Base-by-base conservation (phyloP, 305 asterid species). In the Fraxinus floribunda region DNA sequence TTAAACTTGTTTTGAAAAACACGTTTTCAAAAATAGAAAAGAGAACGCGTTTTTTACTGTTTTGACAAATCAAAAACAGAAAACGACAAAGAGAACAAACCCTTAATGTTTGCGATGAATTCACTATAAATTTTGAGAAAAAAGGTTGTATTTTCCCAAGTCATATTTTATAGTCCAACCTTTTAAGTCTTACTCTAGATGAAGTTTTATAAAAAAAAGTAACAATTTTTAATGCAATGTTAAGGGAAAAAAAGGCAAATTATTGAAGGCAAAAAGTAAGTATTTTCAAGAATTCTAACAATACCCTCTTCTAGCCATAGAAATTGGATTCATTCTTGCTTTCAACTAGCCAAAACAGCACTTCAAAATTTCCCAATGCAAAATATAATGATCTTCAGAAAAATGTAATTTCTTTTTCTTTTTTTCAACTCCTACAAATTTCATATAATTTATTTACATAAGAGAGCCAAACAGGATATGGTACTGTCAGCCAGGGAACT, bases 401-500 rank as follows among this genome's bases (percentile, higher is more conserved):
- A 57, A n/a, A 5, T 57, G 66, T 16, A 16, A 57, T n/a, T 44
- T 44, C 16, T 44, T 44, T 44, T 1, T 10, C 3, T 10, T 41
- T 46, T 46, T 10, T 46, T 46, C 0, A 46, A 46, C 57, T 13
- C 18, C 57, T 18, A 41, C 13, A 41, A 8, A 41, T 41, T 41
- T 2, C 13, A 46, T 15, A 46, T 11, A 46, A 46, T 24, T 30
- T 26, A 13, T 24, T 76, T 73, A 80, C 82, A 86, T 36, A 38
- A 22, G 24, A 81, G 44, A 15, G 52, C 15, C 11, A 1, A 5
- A 29, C 26, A 30, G 32, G 49, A 44, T 66, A 77, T 7, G 41
- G 16, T 49, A 26, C 39, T 11, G 7, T 87, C 84, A 81, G 49
- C 74, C 77, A 22, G 81, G 81, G 38, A 78, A 83, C 70, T 83